Conservation (phyloP, 768 basidiomycete species). For the Podaxis sp. region DNA sequence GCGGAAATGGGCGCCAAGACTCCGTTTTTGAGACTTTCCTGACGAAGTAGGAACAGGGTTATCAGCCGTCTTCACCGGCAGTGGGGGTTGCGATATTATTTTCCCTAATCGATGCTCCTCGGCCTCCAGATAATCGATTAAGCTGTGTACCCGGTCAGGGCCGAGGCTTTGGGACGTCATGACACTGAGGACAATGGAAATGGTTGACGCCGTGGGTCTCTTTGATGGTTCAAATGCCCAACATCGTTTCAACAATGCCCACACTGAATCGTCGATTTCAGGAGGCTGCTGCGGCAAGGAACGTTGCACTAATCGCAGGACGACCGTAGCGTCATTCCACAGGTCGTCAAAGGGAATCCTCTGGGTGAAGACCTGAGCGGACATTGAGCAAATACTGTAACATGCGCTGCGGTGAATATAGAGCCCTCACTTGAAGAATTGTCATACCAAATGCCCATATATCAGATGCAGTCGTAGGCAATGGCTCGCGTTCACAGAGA, state of each 20-base stretch:
- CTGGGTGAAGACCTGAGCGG: constrained; percentile 15
- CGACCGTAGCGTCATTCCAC: constrained; percentile 14
- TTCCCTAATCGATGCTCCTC: not conserved
- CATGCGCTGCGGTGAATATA: not conserved
- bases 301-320: constrained; percentile 7
- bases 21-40: not conserved
- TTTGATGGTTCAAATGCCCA: constrained; percentile 12
- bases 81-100: too few species aligned
- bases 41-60: too few species aligned
- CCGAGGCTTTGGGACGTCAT: not conserved
- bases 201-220: constrained; percentile 7
- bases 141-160: not conserved
- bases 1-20: not conserved
- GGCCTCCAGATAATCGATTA: not conserved
- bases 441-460: constrained; percentile 37
- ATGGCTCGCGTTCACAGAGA: constrained; percentile 14
- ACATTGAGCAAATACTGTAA: not conserved
- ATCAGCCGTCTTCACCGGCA: too few species aligned
- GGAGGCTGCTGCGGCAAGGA: constrained; percentile 10
- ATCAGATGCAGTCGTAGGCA: constrained; percentile 26
- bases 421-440: constrained; percentile 29
- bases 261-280: constrained; percentile 10
- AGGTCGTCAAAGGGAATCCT: constrained; percentile 15
- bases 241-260: constrained; percentile 14
- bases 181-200: not conserved